Evolutionary conservation across 1,139 yeast genomes (phyloP).

Genomic region (Yamadazyma epiphylla): DNA sequence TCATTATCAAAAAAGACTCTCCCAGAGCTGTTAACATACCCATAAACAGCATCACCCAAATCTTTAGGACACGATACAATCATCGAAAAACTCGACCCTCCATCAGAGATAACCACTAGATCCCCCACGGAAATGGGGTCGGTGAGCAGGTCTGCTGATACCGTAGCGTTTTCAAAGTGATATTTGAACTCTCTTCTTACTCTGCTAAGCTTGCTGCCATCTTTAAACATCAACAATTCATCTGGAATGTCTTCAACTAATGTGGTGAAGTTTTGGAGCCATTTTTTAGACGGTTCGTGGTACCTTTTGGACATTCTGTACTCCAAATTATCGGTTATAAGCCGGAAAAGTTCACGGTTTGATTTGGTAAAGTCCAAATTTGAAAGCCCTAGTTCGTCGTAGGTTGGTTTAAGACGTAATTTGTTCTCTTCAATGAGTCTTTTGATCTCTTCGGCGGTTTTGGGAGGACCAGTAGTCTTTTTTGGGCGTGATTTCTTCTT

Average conservation of each 20-base stretch:
- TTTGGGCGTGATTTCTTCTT: too few species aligned
- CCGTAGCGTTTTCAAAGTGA: conserved; percentile 19
- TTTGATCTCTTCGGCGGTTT: too few species aligned
- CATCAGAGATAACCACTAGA: conserved; percentile 30
- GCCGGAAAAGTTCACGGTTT: conserved; percentile 11
- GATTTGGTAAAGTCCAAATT: too few species aligned
- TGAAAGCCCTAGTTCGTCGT: too few species aligned
- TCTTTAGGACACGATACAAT: conserved; percentile 29
- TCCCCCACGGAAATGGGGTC: conserved; percentile 34
- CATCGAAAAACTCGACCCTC: conserved; percentile 28
- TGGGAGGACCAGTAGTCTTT: too few species aligned
- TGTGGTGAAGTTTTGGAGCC: conserved; percentile 12
- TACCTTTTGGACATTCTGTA: conserved; percentile 17
- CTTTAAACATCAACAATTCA: neutral
- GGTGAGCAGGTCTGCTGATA: conserved; percentile 21
- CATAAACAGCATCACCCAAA: conserved; percentile 32
- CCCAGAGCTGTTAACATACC: conserved; percentile 56
- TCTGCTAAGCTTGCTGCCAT: neutral
- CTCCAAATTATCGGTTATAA: conserved; percentile 13
- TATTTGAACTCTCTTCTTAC: conserved; percentile 10
- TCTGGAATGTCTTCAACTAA: conserved; percentile 4
- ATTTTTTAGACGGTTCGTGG: conserved; percentile 14
- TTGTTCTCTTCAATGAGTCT: too few species aligned
- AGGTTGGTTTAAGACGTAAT: too few species aligned
- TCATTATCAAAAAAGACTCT: conserved; percentile 47